Evolutionary conservation across 768 basidiomycete species (phyloP).

Genomic region (Trametes gibbosa): DNA sequence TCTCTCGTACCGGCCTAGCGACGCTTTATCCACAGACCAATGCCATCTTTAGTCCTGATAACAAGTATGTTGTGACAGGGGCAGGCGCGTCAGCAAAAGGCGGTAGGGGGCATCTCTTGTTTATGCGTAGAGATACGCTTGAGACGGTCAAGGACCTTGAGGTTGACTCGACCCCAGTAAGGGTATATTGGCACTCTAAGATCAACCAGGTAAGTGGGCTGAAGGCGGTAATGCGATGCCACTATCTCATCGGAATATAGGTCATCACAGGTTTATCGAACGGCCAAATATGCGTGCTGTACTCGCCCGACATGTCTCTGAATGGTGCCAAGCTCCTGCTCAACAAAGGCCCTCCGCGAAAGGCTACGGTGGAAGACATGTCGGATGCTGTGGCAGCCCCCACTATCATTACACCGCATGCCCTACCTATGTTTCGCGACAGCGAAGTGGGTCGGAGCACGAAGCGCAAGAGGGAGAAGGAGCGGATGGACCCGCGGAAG

Average conservation of each 20-base stretch:
- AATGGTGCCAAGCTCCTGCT: slow-evolving; percentile 91
- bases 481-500: slow-evolving; percentile 85
- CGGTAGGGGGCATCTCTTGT: slow-evolving; percentile 66
- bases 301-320: slow-evolving; percentile 85
- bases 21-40: slow-evolving; percentile 93
- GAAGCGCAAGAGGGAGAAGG: slow-evolving; percentile 90
- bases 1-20: slow-evolving; percentile 56
- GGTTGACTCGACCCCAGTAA: slow-evolving; percentile 80
- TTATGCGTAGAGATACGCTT: slow-evolving; percentile 69
- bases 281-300: slow-evolving; percentile 85
- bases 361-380: slow-evolving; percentile 83
- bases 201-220: slow-evolving; percentile 83
- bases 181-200: slow-evolving; percentile 91
- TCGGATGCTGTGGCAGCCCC: slow-evolving; percentile 83
- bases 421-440: slow-evolving; percentile 90
- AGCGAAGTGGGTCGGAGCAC: slow-evolving; percentile 62
- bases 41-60: slow-evolving; percentile 93
- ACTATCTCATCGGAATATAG: slow-evolving; percentile 37
- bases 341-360: slow-evolving; percentile 81
- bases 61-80: slow-evolving; percentile 85
- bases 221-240: background rate
- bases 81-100: slow-evolving; percentile 65
- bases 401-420: slow-evolving; percentile 89
- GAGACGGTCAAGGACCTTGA: slow-evolving; percentile 65
- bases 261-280: slow-evolving; percentile 86